Percentiles rank a stretch among this genome's conserved stretches.
Evolutionary conservation across 768 basidiomycete genomes (phyloP).

Genomic region (Cystobasidium tubakii): DNA sequence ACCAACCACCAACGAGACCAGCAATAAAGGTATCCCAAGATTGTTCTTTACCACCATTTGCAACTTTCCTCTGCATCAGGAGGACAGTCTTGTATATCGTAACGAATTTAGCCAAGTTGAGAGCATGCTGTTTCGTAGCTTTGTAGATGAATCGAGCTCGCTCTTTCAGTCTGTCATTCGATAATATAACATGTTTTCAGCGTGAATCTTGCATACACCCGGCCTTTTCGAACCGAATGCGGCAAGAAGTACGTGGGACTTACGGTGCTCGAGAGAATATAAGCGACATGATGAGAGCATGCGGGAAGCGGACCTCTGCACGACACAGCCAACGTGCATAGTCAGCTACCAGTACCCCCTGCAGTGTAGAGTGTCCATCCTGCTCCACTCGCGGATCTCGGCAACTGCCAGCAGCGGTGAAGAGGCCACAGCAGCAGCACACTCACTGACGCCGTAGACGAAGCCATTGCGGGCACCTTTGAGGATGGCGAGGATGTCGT

Average conservation of each 20-base stretch:
- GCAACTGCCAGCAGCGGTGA: neutral
- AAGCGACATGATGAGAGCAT: conserved; percentile 15
- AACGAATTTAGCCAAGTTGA: conserved; percentile 90
- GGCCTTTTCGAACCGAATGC: neutral
- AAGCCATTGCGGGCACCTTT: conserved; percentile 65
- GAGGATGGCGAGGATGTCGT: conserved; percentile 83
- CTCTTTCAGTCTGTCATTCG: conserved; percentile 60
- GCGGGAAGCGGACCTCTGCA: conserved; percentile 42
- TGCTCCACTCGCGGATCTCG: neutral
- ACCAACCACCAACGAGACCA: conserved; percentile 73
- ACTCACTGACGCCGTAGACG: conserved; percentile 48
- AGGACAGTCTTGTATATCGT: conserved; percentile 82
- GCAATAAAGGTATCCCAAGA: conserved; percentile 81
- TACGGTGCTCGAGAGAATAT: conserved; percentile 23
- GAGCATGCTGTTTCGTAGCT: conserved; percentile 82
- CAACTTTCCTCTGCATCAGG: conserved; percentile 66
- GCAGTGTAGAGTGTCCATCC: too few species aligned
- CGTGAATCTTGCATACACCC: neutral
- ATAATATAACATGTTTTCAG: neutral
- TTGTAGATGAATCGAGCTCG: conserved; percentile 65
- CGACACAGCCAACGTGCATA: too few species aligned
- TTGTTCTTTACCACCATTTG: conserved; percentile 62
- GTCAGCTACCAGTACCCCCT: neutral
- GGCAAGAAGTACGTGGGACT: neutral
- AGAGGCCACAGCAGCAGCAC: neutral